Evolutionary conservation across 2,329 filamentous ascomycete species (phyloP).

Genomic region (Botryosphaeria agaves): DNA sequence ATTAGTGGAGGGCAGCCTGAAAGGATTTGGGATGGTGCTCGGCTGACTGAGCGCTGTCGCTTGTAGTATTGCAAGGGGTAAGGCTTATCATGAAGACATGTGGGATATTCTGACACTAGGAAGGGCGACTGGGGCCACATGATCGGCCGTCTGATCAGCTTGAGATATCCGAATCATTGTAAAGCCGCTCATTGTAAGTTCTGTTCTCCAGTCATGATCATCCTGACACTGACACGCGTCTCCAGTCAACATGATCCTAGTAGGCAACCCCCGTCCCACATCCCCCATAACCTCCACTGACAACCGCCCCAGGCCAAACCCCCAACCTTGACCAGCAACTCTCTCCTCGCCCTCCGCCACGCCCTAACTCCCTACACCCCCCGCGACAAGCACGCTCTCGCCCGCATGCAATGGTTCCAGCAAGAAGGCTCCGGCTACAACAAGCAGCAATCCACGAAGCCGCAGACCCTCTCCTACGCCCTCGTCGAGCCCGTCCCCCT

Average conservation of each 20-base stretch:
- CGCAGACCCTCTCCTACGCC: slow-evolving; percentile 54
- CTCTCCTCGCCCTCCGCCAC: slow-evolving; percentile 39
- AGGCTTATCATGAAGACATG: no score
- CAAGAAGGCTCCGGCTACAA: slow-evolving; percentile 42
- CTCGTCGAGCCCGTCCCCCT: slow-evolving; percentile 54
- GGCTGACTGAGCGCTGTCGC: no score
- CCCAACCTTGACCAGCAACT: slow-evolving; percentile 34
- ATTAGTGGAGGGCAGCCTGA: no score
- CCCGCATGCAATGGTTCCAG: slow-evolving; percentile 39
- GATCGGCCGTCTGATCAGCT: slow-evolving; percentile 44
- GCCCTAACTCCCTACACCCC: slow-evolving; percentile 34
- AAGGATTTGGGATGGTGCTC: no score
- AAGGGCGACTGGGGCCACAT: slow-evolving; percentile 57
- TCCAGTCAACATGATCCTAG: slow-evolving; percentile 42
- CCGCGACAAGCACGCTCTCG: slow-evolving; percentile 33
- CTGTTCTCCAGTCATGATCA: no score
- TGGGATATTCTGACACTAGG: no score
- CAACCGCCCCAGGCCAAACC: no score
- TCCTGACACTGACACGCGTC: no score
- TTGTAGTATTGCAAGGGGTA: no score
- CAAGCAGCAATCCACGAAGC: slow-evolving; percentile 45
- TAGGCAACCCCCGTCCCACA: no score
- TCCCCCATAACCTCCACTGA: no score
- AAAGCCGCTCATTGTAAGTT: slow-evolving; percentile 46
- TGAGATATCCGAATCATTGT: slow-evolving; percentile 38